Base-by-base conservation (phyloP, 2,329 filamentous ascomycete genomes). In the Hymenoscyphus salicellus region DNA sequence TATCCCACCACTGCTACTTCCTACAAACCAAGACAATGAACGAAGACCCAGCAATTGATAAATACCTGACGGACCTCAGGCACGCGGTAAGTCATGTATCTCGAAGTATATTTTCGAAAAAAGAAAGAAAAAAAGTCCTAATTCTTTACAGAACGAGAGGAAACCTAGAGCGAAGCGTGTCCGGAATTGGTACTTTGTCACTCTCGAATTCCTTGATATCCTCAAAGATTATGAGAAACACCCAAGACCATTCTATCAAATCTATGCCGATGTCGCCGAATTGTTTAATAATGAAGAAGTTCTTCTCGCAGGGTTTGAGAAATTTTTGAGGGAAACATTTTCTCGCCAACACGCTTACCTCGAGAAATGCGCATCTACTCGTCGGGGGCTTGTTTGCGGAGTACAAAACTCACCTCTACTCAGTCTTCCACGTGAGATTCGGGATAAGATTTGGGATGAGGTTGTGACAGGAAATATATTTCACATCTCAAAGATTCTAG, bases 381-480 rank as follows among this genome's bases (percentile, higher is more conserved):
- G 26, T 10, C 58, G 61, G 41, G 43, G 59, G 8, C 6, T 58
- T 11, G 63, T 63, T 23, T 63, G 59, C 28, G 61, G 63, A 20
- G 20, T 16, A 16, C 65, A 67, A 61, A 17, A 17, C 7, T 66
- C 64, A 6, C 3, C 16, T 2, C 49, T 66, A 2, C 36, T 69
- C 10, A 65, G 16, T 10, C 52, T 69, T 6, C 67, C 66, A 2
- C 61, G 60, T 17, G 67, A 69, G 59, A 59, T 71, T 26, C 56
- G 69, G 7, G 61, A 69, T 23, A 60, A 64, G 23, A 71, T 68
- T 49, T 70, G 67, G 67, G 33, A 41, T 2, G 61, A 70, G 11
- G 60, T 63, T 2, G 8, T 64, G 5, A 33, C 16, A 3, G 63
- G 55, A 11, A 66, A 68, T n/a, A 61, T 65, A 5, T 61, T 70